These are phyloP conservation scores for Pleurozium schreberi DNA, from an alignment of 225 moss, liverwort and hornwort genomes.

Conservation along the genomic window DNA sequence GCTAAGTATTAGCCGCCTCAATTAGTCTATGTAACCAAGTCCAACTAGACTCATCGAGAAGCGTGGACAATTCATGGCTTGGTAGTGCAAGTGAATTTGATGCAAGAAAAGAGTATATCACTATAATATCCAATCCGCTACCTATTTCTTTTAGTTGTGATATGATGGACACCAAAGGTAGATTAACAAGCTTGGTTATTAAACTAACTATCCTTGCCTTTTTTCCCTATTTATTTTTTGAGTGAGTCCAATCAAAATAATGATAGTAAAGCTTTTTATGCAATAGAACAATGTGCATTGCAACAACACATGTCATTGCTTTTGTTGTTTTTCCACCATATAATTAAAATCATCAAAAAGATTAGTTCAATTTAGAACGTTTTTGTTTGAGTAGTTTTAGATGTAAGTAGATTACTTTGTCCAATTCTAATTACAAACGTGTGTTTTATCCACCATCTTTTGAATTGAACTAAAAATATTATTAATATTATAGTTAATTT, in stretches of 20 bases:
- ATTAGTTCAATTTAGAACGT: neutral
- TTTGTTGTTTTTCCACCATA: neutral
- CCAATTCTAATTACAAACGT: neutral
- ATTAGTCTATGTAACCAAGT: rapidly evolving
- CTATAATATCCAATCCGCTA: rapidly evolving
- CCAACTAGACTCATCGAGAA: rapidly evolving
- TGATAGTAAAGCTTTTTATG: neutral
- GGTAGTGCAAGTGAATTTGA: neutral
- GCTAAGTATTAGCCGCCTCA: rapidly evolving
- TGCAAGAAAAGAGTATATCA: too few species aligned
- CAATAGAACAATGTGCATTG: rapidly evolving
- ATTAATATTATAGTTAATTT: neutral
- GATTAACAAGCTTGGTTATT: neutral
- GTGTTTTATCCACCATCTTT: neutral
- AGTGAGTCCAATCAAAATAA: neutral
- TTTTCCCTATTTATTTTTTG: neutral
- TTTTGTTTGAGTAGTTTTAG: neutral
- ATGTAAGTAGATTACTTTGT: neutral
- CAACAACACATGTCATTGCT: neutral
- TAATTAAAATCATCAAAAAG: neutral
- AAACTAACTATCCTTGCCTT: rapidly evolving
- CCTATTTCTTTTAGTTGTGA: neutral
- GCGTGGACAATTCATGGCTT: rapidly evolving
- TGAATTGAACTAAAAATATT: rapidly evolving
- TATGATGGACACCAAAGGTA: rapidly evolving